Evolutionary conservation across 2,329 filamentous ascomycete genomes (phyloP).

Genomic region (Thermoascus crustaceus): DNA sequence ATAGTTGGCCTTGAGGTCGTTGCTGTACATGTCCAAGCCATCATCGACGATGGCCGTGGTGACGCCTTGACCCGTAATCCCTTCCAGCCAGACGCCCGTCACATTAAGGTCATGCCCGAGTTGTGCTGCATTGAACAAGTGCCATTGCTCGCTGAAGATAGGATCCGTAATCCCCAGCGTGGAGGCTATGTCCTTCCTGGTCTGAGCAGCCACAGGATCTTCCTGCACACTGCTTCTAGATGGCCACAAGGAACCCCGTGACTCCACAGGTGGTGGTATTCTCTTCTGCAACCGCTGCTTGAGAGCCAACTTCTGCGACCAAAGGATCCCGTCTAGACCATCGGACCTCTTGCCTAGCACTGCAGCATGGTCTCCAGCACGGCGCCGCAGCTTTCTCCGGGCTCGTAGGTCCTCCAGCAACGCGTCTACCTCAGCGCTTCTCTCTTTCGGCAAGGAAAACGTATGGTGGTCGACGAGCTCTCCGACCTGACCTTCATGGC

Average conservation of each 20-base stretch:
- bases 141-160: slow-evolving; percentile 92
- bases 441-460: slow-evolving; percentile 60
- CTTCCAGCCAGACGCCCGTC: slow-evolving; percentile 84
- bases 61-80: slow-evolving; percentile 79
- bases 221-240: slow-evolving; percentile 9
- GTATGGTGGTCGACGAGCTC: slow-evolving; percentile 74
- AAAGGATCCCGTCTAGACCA: slow-evolving; percentile 64
- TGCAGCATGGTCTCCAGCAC: slow-evolving; percentile 15
- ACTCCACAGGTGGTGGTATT: slow-evolving; percentile 27
- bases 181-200: slow-evolving; percentile 54
- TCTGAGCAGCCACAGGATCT: slow-evolving; percentile 43
- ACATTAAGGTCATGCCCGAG: slow-evolving; percentile 90
- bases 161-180: slow-evolving; percentile 74
- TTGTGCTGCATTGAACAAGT: slow-evolving; percentile 76
- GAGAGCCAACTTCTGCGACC: slow-evolving; percentile 68
- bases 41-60: slow-evolving; percentile 95
- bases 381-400: slow-evolving; percentile 54
- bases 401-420: slow-evolving; percentile 46
- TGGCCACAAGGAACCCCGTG: slow-evolving; percentile 35
- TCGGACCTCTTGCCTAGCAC: slow-evolving; percentile 28
- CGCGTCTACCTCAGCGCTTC: slow-evolving; percentile 47
- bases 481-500: slow-evolving; percentile 72
- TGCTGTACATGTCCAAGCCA: slow-evolving; percentile 89
- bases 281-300: slow-evolving; percentile 57
- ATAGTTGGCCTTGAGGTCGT: slow-evolving; percentile 88